Percentiles rank a stretch among this genome's conserved stretches.
Conservation (phyloP, 176 grass and related monocot genomes). For the Miscanthus lutarioriparius region DNA sequence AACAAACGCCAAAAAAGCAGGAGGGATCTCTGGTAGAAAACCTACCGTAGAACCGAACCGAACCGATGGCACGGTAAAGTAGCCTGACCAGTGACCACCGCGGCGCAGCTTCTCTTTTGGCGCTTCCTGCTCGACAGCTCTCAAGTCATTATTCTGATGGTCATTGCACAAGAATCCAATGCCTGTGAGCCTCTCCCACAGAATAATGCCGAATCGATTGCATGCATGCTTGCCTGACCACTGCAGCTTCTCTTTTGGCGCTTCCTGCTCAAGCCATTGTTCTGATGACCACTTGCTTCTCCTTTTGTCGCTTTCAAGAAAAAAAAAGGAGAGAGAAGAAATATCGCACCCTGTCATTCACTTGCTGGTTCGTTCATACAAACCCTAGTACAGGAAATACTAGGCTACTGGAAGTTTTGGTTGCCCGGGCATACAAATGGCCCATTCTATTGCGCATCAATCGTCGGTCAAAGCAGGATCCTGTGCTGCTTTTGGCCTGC, state of each 20-base stretch:
- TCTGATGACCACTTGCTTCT: background rate
- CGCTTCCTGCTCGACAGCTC: background rate
- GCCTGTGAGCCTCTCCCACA: too few species aligned
- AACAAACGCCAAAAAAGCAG: background rate
- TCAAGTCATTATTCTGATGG: background rate
- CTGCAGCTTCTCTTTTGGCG: conserved; percentile 11
- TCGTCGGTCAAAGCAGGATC: background rate
- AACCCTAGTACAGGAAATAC: too few species aligned
- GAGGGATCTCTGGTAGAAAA: background rate
- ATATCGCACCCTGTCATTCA: background rate
- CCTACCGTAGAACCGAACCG: background rate
- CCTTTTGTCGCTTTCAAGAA: background rate
- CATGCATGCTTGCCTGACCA: background rate
- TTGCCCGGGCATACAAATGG: too few species aligned
- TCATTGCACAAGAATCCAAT: background rate
- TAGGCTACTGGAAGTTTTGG: too few species aligned
- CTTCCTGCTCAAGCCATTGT: background rate
- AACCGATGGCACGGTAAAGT: background rate
- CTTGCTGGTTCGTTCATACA: background rate
- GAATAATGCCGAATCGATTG: conserved; percentile 9
- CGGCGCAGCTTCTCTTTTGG: conserved; percentile 13
- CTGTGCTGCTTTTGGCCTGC: background rate
- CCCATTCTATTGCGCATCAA: background rate
- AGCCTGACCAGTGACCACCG: background rate
- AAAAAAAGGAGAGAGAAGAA: background rate